These are phyloP conservation scores for Ceratocystis lukuohia DNA, from an alignment of 2,329 filamentous ascomycete genomes.

Conservation along the genomic window DNA sequence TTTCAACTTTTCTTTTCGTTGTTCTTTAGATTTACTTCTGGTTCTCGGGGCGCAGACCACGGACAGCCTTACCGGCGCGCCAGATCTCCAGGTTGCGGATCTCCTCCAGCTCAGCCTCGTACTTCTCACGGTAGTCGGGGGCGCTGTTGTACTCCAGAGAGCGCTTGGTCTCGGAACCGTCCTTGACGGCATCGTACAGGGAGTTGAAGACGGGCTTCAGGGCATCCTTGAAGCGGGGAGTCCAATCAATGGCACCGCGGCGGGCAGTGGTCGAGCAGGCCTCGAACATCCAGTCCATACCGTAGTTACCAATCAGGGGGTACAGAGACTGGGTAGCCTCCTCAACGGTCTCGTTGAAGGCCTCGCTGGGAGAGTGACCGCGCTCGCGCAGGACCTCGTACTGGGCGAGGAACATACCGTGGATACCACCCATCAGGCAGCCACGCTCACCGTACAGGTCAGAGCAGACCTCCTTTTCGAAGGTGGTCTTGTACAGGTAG, in stretches of 20 bases:
- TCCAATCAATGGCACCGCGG: slow-evolving; percentile 98
- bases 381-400: slow-evolving; percentile 99
- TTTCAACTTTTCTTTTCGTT: background rate
- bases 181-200: slow-evolving; percentile 84
- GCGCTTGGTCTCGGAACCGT: slow-evolving; percentile 88
- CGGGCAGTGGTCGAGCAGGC: slow-evolving; percentile 98
- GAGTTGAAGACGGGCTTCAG: slow-evolving; percentile 98
- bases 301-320: slow-evolving; percentile 90
- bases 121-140: slow-evolving; percentile 90
- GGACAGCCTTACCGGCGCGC: slow-evolving; percentile 94
- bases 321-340: slow-evolving; percentile 97
- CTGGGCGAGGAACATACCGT: slow-evolving; percentile 99
- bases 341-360: slow-evolving; percentile 99
- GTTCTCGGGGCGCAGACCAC: slow-evolving; percentile 77
- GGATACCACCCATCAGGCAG: slow-evolving; percentile 99
- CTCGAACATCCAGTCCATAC: slow-evolving; percentile 99
- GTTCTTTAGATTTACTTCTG: slow-evolving; percentile 45
- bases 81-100: slow-evolving; percentile 98
- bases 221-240: slow-evolving; percentile 88
- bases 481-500: slow-evolving; percentile 99
- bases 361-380: slow-evolving; percentile 93
- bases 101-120: slow-evolving; percentile 96
- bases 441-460: slow-evolving; percentile 99
- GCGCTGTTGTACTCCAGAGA: slow-evolving; percentile 96
- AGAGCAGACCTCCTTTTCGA: slow-evolving; percentile 99